These are phyloP conservation scores for Alnus rubra DNA, from an alignment of 306 rosid genomes.

Conservation along the genomic window DNA sequence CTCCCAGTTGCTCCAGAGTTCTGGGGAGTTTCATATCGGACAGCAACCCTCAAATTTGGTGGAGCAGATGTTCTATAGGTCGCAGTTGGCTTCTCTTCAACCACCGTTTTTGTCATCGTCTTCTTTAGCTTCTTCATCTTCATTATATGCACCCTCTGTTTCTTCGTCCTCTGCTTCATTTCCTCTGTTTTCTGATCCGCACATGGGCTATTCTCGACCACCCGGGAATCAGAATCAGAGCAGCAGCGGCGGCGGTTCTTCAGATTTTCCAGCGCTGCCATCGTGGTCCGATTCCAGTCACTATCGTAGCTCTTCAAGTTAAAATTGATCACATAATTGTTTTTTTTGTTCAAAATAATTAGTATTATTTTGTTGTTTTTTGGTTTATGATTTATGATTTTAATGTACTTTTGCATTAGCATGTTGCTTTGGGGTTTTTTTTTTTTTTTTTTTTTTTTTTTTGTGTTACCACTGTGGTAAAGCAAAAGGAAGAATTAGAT, in stretches of 20 bases:
- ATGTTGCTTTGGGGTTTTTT: neutral
- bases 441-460: neutral
- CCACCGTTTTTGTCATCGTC: constrained; percentile 37
- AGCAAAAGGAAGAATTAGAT: neutral
- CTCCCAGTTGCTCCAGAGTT: constrained; percentile 64
- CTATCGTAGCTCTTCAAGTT: constrained; percentile 58
- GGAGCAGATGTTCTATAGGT: constrained; percentile 57
- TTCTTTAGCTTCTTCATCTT: constrained; percentile 28
- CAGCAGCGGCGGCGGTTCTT: neutral
- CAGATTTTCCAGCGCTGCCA: constrained; percentile 37
- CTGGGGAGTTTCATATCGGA: constrained; percentile 53
- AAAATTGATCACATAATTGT: constrained; percentile 17
- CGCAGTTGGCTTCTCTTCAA: constrained; percentile 53
- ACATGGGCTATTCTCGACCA: constrained; percentile 36
- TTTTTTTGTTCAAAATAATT: constrained; percentile 7
- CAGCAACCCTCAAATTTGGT: constrained; percentile 42
- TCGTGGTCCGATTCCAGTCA: constrained; percentile 65
- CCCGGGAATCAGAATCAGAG: constrained; percentile 35
- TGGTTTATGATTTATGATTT: neutral
- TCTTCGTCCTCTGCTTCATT: constrained; percentile 55
- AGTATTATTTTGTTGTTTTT: constrained; percentile 9
- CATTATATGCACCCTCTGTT: constrained; percentile 41
- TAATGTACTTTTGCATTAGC: constrained; percentile 4
- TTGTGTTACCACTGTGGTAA: constrained; percentile 8
- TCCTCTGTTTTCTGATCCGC: constrained; percentile 64